Evolutionary conservation across 192 early-diverging fungal genomes (phyloP), one percentile per base, ranked within the genome.

Genomic region (Lobosporangium transversale): DNA sequence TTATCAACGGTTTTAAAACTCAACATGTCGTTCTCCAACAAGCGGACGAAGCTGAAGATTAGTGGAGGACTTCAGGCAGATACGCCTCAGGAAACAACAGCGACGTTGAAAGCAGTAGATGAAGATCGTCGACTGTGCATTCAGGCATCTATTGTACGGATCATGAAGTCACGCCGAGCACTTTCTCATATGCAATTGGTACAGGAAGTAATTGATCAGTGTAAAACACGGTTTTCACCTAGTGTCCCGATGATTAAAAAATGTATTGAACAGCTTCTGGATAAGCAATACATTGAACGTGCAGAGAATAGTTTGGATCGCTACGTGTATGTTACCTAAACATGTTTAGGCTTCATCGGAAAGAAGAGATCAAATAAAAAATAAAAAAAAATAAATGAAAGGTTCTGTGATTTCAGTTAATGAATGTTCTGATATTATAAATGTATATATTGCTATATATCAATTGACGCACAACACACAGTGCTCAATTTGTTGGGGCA

Each of bases 61-160:
- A 84, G 78, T 50, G 82, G 88, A 15, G 76, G 85, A 4, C 47
- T 88, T 11, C 86, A 90, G 70, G 58, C 78, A 7, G 91, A 92
- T 47, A 86, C 81, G 3, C 85, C 80, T 17, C 78, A 87, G 42
- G 92, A 93, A 71, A 86, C 71, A 17, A 84, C 81, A 30, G 79
- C 83, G 11, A 76, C 73, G 37, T 53, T 76, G n/a, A 76, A 83
- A 55, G 86, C 89, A 6, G 89, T 95, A 5, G 91, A 95, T 47
- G 90, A 94, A 53, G 94, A 95, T 65, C 76, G 94, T 12, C 85
- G 84, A 63, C 76, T 94, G 31, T 93, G 87, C 58, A 57, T 95
- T 9, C 89, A 94, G 83, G 94, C 94, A n/a, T 82, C 89, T 23
- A 93, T 96, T 83, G 94, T 96, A 0, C 86, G 94, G 21, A 87